Evolutionary conservation across 495 filamentous ascomycete species (phyloP).

Genomic region (Xylaria telfairii): DNA sequence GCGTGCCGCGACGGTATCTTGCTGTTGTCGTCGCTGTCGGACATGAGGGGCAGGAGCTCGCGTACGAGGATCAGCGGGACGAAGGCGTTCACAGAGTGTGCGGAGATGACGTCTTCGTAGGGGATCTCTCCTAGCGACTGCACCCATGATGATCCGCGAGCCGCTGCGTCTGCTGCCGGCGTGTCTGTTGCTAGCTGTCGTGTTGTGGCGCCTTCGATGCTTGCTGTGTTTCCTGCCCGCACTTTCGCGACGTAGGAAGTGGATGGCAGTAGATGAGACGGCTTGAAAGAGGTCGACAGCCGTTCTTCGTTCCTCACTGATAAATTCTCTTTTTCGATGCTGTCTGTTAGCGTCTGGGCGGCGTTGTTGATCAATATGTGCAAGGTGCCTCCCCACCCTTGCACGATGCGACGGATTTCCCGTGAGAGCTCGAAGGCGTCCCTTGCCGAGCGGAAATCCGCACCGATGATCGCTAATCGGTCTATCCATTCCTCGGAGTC

Average conservation of each 20-base stretch:
- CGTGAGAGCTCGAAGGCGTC: slow-evolving; percentile 52
- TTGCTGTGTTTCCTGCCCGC: background rate
- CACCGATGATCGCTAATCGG: slow-evolving; percentile 49
- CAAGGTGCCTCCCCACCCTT: slow-evolving; percentile 39
- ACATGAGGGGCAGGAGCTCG: slow-evolving; percentile 54
- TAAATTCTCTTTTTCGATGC: slow-evolving; percentile 44
- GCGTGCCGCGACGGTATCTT: slow-evolving; percentile 9
- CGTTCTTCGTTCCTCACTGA: slow-evolving; percentile 42
- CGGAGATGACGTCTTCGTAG: slow-evolving; percentile 57
- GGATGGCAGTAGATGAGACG: background rate
- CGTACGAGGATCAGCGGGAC: slow-evolving; percentile 55
- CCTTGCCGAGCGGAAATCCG: slow-evolving; percentile 52
- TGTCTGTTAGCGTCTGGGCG: slow-evolving; percentile 56
- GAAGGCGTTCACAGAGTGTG: slow-evolving; percentile 54
- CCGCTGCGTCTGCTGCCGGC: background rate
- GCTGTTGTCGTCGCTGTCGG: background rate
- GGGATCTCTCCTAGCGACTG: slow-evolving; percentile 52
- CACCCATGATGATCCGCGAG: slow-evolving; percentile 47
- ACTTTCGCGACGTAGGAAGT: slow-evolving; percentile 8
- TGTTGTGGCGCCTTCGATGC: background rate
- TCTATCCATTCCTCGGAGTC: slow-evolving; percentile 44
- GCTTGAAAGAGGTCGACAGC: background rate
- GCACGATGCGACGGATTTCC: slow-evolving; percentile 14
- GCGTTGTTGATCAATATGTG: slow-evolving; percentile 58
- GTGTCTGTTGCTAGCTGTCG: background rate